Evolutionary conservation across 2,329 filamentous ascomycete species (phyloP), one percentile per base, ranked within the genome.

Genomic region (Cercospora beticola): DNA sequence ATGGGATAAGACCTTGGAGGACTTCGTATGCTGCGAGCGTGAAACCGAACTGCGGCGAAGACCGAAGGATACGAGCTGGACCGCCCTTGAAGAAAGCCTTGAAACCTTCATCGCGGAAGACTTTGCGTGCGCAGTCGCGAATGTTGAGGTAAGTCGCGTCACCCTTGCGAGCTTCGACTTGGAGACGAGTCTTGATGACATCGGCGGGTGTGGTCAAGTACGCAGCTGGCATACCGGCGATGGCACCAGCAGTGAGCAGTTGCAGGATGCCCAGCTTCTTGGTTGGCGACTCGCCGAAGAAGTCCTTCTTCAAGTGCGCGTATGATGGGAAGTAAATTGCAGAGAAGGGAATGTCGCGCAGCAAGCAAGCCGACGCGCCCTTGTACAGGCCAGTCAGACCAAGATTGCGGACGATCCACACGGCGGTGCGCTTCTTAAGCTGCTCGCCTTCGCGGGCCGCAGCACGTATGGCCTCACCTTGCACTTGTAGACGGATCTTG

Each of bases 311-410:
- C 76, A 99, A 82, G 79, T 99, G 95, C 79, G 88, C 92, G 85
- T 99, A 99, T 23, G 93, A 91, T 2, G 95, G 94, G 88, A 99
- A 99, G 85, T 99, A 99, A 78, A 99, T 99, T 76, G 93, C 93
- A 21, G 94, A 98, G 85, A 99, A 99, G 56, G 95, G 95, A 49
- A 98, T 93, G 81, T 99, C 95, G 74, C 95, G 94, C 72, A 98
- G 87, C 76, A 99, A 85, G 83, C 95, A 99, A 21, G 95, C 95
- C 56, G 90, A 93, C 21, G 94, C 95, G 70, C 95, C 95, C 86
- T 97, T 98, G 87, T 99, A 99, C 74, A 99, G 85, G 67, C 95
- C 95, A 61, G 97, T 86, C 60, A 99, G 88, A 86, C 95, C 95
- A 71, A 99, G 85, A 82, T 99, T 97, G 79, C 90, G 90, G 70